A percentile compares a stretch with the other conserved stretches of the same genome.
phyloP scores from a whole-genome alignment of 805 yeast species.

The Torulaspora franciscae region DNA sequence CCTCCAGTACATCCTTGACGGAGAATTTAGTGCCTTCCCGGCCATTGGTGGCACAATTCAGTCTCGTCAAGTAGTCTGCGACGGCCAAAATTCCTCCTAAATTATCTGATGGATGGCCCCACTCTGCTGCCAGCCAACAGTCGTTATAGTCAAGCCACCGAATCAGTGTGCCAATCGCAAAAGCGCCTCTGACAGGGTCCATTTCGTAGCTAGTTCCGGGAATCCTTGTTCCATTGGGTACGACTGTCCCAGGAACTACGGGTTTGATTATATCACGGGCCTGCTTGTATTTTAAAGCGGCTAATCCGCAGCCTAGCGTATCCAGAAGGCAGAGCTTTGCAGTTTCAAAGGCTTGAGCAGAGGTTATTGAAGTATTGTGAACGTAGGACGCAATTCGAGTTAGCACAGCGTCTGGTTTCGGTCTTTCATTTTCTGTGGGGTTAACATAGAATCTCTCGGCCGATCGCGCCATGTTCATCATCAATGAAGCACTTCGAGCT shows the following conservation, averaged over 20 bases:
- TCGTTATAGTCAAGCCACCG: constrained; percentile 61
- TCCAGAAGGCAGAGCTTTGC: constrained; percentile 53
- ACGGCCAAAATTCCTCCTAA: constrained; percentile 56
- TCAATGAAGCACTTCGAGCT: not conserved
- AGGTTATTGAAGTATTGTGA: constrained; percentile 43
- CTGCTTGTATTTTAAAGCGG: constrained; percentile 50
- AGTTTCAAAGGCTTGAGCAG: constrained; percentile 47
- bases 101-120: constrained; percentile 66
- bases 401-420: constrained; percentile 47
- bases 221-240: constrained; percentile 52
- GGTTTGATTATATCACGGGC: constrained; percentile 49
- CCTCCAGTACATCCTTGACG: constrained; percentile 47
- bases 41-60: constrained; percentile 38
- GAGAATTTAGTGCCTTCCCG: constrained; percentile 41
- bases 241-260: constrained; percentile 51
- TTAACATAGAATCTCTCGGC: not conserved
- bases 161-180: constrained; percentile 51
- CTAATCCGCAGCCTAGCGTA: constrained; percentile 57
- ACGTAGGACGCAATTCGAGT: constrained; percentile 48
- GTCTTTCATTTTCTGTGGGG: constrained; percentile 41
- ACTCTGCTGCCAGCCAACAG: constrained; percentile 65
- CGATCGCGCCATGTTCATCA: not conserved
- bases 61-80: constrained; percentile 50
- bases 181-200: constrained; percentile 57
- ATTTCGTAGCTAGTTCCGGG: constrained; percentile 47